Evolutionary conservation across 2,329 filamentous ascomycete genomes (phyloP), one percentile per base, ranked within the genome.

Genomic region (Epichloe brachyelytri): DNA sequence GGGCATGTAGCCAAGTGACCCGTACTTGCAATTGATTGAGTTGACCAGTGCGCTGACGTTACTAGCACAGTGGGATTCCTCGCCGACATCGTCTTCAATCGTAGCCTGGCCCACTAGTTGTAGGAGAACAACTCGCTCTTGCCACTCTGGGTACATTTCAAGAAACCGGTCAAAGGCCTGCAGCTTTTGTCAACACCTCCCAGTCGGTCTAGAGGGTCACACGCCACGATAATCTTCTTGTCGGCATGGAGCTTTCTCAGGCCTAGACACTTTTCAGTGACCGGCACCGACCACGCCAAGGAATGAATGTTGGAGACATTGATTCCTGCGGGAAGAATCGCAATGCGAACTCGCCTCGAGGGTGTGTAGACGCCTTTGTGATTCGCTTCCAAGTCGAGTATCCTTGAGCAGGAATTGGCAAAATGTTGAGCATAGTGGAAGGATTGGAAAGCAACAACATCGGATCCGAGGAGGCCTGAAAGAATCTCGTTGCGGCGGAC

Each of bases 371-470:
- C 86, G 6, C 88, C 88, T 5, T 82, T 80, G 2, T 80, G 80
- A 51, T 88, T 88, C 0, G 88, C 93, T 45, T 88, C 83, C 60
- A 93, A 93, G 15, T 86, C 86, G 10, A 95, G 75, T 41, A 96
- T 85, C 30, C 90, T 80, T 2, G 88, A 93, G 68, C 89, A 96
- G 68, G 88, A 95, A 56, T 88, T 95, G 30, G 88, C 82, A 65
- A 97, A 96, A 66, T 96, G 91, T 19, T 89, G 82, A 10, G 89
- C 90, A 67, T 95, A 96, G 65, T 88, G 93, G 70, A 88, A 91
- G 5, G 89, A 91, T 67, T 96, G 91, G 71, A 97, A 95, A 1
- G 88, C 89, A 56, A 97, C 80, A 72, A 96, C 82, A 66, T 95
- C 95, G 49, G 90, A 80, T 15, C 90, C 89, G 43, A 97, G 75